Base-by-base conservation (phyloP, 768 basidiomycete genomes). In the Lentinula detonsa region DNA sequence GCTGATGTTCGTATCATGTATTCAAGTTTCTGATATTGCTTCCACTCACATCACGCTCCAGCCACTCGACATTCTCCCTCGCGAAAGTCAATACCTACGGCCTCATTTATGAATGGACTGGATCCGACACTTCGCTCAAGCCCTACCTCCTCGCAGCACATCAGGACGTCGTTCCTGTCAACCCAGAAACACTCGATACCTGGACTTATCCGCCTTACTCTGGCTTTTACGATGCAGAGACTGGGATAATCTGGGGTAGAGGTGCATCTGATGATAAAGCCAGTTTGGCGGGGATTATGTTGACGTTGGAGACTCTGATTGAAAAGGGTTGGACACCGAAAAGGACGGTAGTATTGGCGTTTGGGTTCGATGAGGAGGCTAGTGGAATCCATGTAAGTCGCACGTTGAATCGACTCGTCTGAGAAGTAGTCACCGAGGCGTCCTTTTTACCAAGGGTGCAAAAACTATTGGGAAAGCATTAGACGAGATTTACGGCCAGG, bases 61-160 rank as follows among this genome's bases (percentile, higher is more conserved):
- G 88, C 10, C 85, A 90, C 69, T 54, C 75, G 15, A 79, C 72
- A 7, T 75, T 92, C 45, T 68, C 77, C 33, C 77, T 89, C 61
- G 85, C 85, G 7, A 86, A 84, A 65, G 83, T 94, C 66, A 91
- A 92, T 70, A 88, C 84, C 0, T 90, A 88, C 65, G 91, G 83
- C 0, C 77, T 93, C 11, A 70, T 90, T 6, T 90, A 83, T 67
- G 81, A 85, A 54, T 92, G 90, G 90, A 75, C 79, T 53, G 91
- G 90, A 1, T 78, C 81, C 4, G 78, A 90, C 63, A 60, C 70
- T 5, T 73, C 76, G 0, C 75, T 89, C 18, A 88, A 90, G 68
- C 91, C 91, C 0, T 65, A 91, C n/a, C 74, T 93, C 11, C 71
- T 90, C 45, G 69, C 78, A 9, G 81, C 78, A 16, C 82, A 84